Evolutionary conservation across 2,329 filamentous ascomycete species (phyloP).

Genomic region (Talaromyces sp.): DNA sequence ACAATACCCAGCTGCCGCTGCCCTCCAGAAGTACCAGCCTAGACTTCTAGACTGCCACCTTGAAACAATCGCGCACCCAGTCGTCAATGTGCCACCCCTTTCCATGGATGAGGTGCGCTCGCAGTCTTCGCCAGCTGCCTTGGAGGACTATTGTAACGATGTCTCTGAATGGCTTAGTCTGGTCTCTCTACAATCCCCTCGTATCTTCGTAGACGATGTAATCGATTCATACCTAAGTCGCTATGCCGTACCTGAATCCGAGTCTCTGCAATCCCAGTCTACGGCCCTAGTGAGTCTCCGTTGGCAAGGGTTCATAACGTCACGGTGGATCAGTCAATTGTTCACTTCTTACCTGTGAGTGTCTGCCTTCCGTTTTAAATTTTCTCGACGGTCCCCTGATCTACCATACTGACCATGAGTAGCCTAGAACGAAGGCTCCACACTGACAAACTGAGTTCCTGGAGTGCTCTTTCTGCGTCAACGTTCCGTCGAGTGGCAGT

Average conservation of each 20-base stretch:
- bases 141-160: constrained; percentile 61
- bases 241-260: constrained; percentile 37
- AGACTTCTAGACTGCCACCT: constrained; percentile 33
- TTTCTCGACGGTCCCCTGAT: background rate
- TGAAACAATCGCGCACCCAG: constrained; percentile 22
- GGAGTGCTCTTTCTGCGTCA: constrained; percentile 35
- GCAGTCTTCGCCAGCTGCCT: constrained; percentile 38
- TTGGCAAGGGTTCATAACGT: constrained; percentile 43
- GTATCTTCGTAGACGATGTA: constrained; percentile 34
- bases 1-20: background rate
- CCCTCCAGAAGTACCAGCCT: constrained; percentile 38
- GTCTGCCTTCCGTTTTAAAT: constrained; percentile 6
- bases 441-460: constrained; percentile 18
- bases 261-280: constrained; percentile 19
- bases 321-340: constrained; percentile 39
- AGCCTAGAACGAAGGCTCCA: constrained; percentile 6
- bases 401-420: constrained; percentile 7
- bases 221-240: constrained; percentile 45
- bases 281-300: constrained; percentile 36
- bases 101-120: constrained; percentile 27
- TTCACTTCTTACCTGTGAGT: constrained; percentile 38
- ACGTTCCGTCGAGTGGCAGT: constrained; percentile 35
- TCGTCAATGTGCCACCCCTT: constrained; percentile 33
- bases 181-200: constrained; percentile 45
- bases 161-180: constrained; percentile 62